Conservation (phyloP, 129 eudicot genomes). For the Flaveria brownii region DNA sequence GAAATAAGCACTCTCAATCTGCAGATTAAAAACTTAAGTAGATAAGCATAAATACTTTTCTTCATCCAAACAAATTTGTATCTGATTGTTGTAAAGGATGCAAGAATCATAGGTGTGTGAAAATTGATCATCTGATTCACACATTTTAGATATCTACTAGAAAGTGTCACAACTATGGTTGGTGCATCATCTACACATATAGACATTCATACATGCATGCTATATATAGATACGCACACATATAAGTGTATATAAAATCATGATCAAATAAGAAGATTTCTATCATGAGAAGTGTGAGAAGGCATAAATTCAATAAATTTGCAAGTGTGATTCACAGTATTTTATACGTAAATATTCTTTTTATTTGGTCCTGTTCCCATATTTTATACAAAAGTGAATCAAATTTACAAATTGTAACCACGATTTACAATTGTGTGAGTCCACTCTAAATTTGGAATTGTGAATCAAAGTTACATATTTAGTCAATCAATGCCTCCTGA, state of each 20-base stretch:
- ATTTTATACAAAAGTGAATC: not conserved
- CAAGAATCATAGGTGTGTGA: not conserved
- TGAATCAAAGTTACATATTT: not conserved
- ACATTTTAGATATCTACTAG: not conserved
- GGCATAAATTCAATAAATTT: not conserved
- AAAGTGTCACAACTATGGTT: not conserved
- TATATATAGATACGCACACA: not conserved
- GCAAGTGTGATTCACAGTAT: not conserved
- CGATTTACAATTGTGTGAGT: too few relatives aligned
- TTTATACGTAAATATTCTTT: not conserved
- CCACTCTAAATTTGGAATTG: not conserved
- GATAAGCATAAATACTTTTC: too few relatives aligned
- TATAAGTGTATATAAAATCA: not conserved
- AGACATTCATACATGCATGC: not conserved
- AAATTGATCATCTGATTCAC: not conserved
- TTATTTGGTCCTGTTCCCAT: not conserved
- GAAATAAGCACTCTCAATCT: too few relatives aligned
- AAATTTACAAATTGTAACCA: not conserved
- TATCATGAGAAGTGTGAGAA: not conserved
- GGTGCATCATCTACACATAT: not conserved
- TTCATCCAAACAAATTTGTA: too few relatives aligned
- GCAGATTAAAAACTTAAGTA: too few relatives aligned
- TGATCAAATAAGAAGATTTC: not conserved
- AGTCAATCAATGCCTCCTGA: not conserved
- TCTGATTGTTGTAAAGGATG: constrained; percentile 10